Evolutionary conservation across 2,329 filamentous ascomycete genomes (phyloP).

Genomic region (Aspergillus hiratsukae): DNA sequence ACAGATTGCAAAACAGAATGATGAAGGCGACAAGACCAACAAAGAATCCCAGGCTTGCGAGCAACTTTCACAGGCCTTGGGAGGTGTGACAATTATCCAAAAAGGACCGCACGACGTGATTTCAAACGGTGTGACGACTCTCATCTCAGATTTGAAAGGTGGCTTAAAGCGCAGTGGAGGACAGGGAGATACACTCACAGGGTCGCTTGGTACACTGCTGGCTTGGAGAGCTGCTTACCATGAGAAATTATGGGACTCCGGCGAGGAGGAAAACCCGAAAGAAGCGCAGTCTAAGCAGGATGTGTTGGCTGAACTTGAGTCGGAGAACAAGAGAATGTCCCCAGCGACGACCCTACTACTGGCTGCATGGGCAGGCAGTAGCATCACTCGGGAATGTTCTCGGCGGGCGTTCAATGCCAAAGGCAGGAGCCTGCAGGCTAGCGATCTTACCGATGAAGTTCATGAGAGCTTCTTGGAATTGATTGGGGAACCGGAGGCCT

Average conservation of each 20-base stretch:
- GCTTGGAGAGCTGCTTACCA: conserved; percentile 86
- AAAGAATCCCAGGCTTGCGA: conserved; percentile 56
- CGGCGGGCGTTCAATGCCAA: conserved; percentile 79
- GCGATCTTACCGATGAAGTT: conserved; percentile 87
- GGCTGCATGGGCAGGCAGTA: conserved; percentile 80
- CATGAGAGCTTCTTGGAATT: conserved; percentile 74
- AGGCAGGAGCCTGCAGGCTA: conserved; percentile 84
- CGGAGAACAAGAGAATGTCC: conserved; percentile 53
- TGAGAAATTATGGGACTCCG: conserved; percentile 68
- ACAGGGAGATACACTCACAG: conserved; percentile 92
- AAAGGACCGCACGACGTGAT: conserved; percentile 83
- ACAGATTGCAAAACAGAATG: conserved; percentile 33
- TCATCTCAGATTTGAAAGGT: conserved; percentile 71
- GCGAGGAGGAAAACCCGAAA: conserved; percentile 29
- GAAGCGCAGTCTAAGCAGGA: conserved; percentile 37
- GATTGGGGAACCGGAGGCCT: conserved; percentile 64
- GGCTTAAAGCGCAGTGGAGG: conserved; percentile 88
- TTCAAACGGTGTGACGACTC: conserved; percentile 70
- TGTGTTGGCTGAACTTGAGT: conserved; percentile 38
- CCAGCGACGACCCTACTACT: conserved; percentile 61
- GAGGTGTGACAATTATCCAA: conserved; percentile 85
- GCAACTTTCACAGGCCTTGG: conserved; percentile 70
- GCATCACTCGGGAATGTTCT: conserved; percentile 86
- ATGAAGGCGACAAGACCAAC: conserved; percentile 40
- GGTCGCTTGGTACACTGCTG: conserved; percentile 79